Percentiles rank a stretch among this genome's conserved stretches.
Conservation (phyloP, 2,329 filamentous ascomycete genomes). For the Fusarium armeniacum region DNA sequence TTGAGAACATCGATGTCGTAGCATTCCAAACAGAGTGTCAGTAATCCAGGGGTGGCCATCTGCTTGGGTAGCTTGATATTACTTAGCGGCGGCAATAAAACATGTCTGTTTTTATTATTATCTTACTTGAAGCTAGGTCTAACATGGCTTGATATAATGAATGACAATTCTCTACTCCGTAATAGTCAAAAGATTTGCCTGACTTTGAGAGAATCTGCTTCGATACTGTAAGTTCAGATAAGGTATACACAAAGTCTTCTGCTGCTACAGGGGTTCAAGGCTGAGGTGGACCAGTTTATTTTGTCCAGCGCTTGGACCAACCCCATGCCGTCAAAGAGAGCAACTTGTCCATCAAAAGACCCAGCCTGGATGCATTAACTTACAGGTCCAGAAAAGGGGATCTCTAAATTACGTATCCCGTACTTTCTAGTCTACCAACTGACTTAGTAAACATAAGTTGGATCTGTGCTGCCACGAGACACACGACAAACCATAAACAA, state of each 20-base stretch:
- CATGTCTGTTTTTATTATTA: not conserved
- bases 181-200: not conserved
- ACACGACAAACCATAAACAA: constrained; percentile 39
- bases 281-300: constrained; percentile 42
- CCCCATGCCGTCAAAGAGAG: constrained; percentile 46
- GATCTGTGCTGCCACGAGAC: constrained; percentile 43
- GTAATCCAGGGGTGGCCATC: constrained; percentile 4
- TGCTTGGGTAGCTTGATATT: constrained; percentile 7
- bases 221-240: not conserved
- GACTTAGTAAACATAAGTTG: constrained; percentile 42
- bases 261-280: constrained; percentile 15
- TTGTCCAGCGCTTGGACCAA: constrained; percentile 52
- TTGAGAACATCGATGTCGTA: constrained; percentile 1
- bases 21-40: constrained; percentile 16
- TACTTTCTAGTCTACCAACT: constrained; percentile 13
- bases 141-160: not conserved
- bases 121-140: not conserved
- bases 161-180: not conserved
- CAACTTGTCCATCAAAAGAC: constrained; percentile 49
- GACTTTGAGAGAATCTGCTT: not conserved
- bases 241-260: not conserved
- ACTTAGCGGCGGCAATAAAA: not conserved
- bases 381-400: constrained; percentile 52
- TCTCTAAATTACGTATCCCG: constrained; percentile 42
- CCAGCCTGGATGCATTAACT: constrained; percentile 41